These are phyloP conservation scores for Babesia bigemina DNA, from an alignment of 169 alveolate genomes.

Conservation along the genomic window DNA sequence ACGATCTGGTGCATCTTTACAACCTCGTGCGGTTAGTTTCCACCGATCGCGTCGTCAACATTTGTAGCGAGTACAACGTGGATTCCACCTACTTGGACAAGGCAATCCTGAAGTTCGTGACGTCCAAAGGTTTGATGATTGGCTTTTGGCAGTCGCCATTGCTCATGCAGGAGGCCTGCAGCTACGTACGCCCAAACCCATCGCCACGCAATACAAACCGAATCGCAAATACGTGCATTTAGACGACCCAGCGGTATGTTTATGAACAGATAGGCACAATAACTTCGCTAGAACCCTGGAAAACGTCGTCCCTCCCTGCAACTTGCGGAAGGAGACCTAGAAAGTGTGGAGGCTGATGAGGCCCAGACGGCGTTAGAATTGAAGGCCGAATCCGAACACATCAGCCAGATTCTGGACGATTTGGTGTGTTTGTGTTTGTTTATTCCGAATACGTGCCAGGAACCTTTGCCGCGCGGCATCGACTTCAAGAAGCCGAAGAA, in stretches of 20 bases:
- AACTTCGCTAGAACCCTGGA: slow-evolving; percentile 43
- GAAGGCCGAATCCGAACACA: slow-evolving; percentile 40
- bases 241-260: slow-evolving; percentile 53
- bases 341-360: slow-evolving; percentile 20
- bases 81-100: slow-evolving; percentile 57
- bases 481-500: slow-evolving; percentile 50
- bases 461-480: slow-evolving; percentile 47
- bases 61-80: slow-evolving; percentile 53
- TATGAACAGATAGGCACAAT: background rate
- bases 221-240: slow-evolving; percentile 52
- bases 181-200: slow-evolving; percentile 59
- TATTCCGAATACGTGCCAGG: slow-evolving; percentile 8
- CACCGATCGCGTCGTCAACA: background rate
- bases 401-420: slow-evolving; percentile 43
- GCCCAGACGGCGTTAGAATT: slow-evolving; percentile 12
- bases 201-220: slow-evolving; percentile 67
- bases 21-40: slow-evolving; percentile 60
- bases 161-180: slow-evolving; percentile 49
- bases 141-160: background rate
- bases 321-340: slow-evolving; percentile 16
- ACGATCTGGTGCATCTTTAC: slow-evolving; percentile 71
- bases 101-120: slow-evolving; percentile 65
- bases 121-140: slow-evolving; percentile 53
- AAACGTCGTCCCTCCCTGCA: slow-evolving; percentile 22
- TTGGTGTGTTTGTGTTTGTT: slow-evolving; percentile 34